These are phyloP conservation scores for Sclerotiophoma versabilis DNA, from an alignment of 2,329 filamentous ascomycete species.

Conservation along the genomic window DNA sequence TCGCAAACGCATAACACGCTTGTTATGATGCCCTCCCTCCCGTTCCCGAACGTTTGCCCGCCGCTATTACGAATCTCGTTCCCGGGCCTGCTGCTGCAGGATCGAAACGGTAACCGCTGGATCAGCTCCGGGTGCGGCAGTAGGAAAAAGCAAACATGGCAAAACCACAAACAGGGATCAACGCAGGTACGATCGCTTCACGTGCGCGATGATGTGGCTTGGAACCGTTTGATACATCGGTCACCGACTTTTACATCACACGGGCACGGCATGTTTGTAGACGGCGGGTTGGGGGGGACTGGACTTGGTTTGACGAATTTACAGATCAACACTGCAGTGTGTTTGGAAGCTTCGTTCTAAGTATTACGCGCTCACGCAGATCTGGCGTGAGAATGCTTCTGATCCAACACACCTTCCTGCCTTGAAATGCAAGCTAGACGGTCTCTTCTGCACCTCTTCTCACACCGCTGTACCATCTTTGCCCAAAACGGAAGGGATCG, in stretches of 20 bases:
- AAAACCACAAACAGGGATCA: not conserved
- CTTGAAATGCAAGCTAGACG: not conserved
- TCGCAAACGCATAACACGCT: not conserved
- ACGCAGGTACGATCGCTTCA: slow-evolving; percentile 16
- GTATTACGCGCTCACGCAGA: too few species aligned
- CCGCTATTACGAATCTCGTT: slow-evolving; percentile 1
- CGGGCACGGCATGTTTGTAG: not conserved
- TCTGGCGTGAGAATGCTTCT: too few species aligned
- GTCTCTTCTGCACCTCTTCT: slow-evolving; percentile 3
- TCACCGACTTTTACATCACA: slow-evolving; percentile 1
- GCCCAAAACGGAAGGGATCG: slow-evolving; percentile 1
- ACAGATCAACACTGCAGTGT: too few species aligned
- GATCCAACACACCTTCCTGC: too few species aligned
- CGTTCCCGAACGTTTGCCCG: slow-evolving; percentile 11
- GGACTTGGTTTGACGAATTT: too few species aligned
- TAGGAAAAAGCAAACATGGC: slow-evolving; percentile 11
- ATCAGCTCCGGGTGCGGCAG: slow-evolving; percentile 3
- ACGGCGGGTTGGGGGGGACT: too few species aligned
- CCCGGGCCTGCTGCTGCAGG: not conserved
- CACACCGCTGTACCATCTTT: slow-evolving; percentile 7
- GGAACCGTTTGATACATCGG: not conserved
- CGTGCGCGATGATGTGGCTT: not conserved
- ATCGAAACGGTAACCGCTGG: slow-evolving; percentile 4
- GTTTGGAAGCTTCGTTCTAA: too few species aligned
- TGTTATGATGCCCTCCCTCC: slow-evolving; percentile 6